These are phyloP conservation scores for Ogataea allantospora DNA, from an alignment of 805 yeast genomes.

Conservation along the genomic window DNA sequence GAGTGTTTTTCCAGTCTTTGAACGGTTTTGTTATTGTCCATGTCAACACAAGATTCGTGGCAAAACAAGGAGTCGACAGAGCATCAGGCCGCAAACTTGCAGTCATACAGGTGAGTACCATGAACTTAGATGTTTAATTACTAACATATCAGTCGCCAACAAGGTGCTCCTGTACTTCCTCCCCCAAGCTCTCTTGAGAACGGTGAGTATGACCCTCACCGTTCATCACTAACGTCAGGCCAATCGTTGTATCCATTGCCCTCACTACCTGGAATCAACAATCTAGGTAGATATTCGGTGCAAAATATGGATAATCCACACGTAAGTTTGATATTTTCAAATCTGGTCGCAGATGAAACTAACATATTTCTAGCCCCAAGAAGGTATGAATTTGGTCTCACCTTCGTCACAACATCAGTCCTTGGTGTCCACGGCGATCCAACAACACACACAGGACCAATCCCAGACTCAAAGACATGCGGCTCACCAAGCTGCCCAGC, in stretches of 20 bases:
- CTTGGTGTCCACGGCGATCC: conserved; percentile 15
- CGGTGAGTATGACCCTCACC: conserved; percentile 34
- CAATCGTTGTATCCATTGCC: conserved; percentile 51
- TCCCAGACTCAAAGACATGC: conserved; percentile 21
- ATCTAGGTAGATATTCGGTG: conserved; percentile 47
- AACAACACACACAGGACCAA: conserved; percentile 28
- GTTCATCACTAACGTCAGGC: conserved; percentile 29
- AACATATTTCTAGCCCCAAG: conserved; percentile 23
- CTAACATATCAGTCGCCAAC: conserved; percentile 46
- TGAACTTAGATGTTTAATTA: not conserved
- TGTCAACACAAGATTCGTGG: conserved; percentile 18
- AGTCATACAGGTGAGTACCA: conserved; percentile 13
- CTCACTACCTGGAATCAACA: conserved; percentile 49
- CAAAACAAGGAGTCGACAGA: conserved; percentile 14
- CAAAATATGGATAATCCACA: conserved; percentile 43
- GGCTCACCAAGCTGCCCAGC: conserved; percentile 23
- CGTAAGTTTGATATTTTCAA: conserved; percentile 25
- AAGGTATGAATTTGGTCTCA: conserved; percentile 28
- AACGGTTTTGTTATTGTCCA: conserved; percentile 4
- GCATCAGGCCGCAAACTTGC: conserved; percentile 11
- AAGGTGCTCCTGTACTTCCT: conserved; percentile 52
- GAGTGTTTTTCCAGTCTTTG: conserved; percentile 1
- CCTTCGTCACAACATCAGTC: conserved; percentile 18
- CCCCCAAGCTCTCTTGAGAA: conserved; percentile 53
- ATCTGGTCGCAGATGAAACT: not conserved